Base-by-base conservation (phyloP, 192 early-diverging fungal species). In the Mortierella hygrophila region DNA sequence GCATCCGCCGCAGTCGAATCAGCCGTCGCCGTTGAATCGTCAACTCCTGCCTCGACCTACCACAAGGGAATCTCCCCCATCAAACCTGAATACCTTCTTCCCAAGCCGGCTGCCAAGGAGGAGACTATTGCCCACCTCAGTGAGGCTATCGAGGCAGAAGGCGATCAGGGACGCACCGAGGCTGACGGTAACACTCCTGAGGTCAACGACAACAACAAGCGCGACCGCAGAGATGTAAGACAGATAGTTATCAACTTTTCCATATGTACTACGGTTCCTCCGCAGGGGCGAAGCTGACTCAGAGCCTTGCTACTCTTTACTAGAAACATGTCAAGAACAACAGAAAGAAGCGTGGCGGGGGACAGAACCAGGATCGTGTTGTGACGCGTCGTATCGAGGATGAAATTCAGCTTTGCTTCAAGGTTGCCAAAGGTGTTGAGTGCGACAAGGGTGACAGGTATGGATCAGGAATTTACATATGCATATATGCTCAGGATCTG, bases 241-340 rank as follows among this genome's bases (percentile, higher is more conserved):
- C 18, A 32, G 26, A 63, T n/a, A 63, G 9, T 26, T n/a, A 35
- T 15, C 16, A 35, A 38, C 57, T 10, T 46, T 76, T 11, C 21
- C 23, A 8, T 0, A 32, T 44, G 37, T 16, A 60, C 1, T 1
- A 32, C 37, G 13, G 4, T 29, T 35, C 26, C 1, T 80, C 52
- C 7, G 15, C 42, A 75, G 41, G 37, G 9, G 38, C 46, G 38
- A n/a, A 55, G 8, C 32, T 52, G 38, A 55, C 46, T 76, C 23
- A 4, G 1, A 6, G 3, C 4, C 3, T 32, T 44, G 29, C 9
- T 44, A 11, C 37, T 10, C 44, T 37, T 21, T 9, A 32, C 47
- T n/a, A 85, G 74, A 85, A 76, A 42, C 83, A 86, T 60, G 79
- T 86, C 72, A 86, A 81, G 35, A 86, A 86, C 26, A 76, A 86